Base-by-base conservation (phyloP, 2,329 filamentous ascomycete species). In the Fusarium robinianum region DNA sequence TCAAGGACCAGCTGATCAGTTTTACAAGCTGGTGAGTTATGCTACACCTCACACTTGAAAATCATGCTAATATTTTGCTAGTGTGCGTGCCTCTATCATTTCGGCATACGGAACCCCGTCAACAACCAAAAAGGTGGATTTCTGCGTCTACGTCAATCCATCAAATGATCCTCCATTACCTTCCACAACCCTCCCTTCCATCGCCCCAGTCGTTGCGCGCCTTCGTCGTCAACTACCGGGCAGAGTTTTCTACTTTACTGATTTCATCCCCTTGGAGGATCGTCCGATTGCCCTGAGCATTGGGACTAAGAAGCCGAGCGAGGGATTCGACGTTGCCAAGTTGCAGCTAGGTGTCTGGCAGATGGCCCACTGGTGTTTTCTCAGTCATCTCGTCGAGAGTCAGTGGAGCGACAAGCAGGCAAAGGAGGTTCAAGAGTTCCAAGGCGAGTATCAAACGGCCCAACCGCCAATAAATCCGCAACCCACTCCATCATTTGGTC, bases 231-330 rank as follows among this genome's bases (percentile, higher is more conserved):
- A 17, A 12, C 19, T 23, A 14, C 32, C 32, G 3, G 32, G 32
- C 11, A 23, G 12, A 19, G 32, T 39, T 3, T 30, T 39, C 12
- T 29, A 39, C 18, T 30, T 29, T 19, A 30, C 24, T 8, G 25
- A 39, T 14, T 30, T 39, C 8, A 14, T 23, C n/a, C 23, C 23
- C 5, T 16, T 22, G 5, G 24, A 29, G 6, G 8, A 14, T 4
- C 14, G 17, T 5, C 35, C 35, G 5, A 29, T 39, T 19, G 24
- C 35, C 24, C 11, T 39, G 5, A 39, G 35, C n/a, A 29, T 39
- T 25, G 35, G 30, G 16, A 39, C 35, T 23, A 30, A 39, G 25
- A 39, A 27, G 24, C 15, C 35, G 12, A 30, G 35, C 23, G 35
- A 39, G 18, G 35, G 35, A 5, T 39, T 29, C 12, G 35, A 30